These are phyloP conservation scores for Monosporascus sp. DNA, from an alignment of 2,329 filamentous ascomycete species.

Conservation along the genomic window DNA sequence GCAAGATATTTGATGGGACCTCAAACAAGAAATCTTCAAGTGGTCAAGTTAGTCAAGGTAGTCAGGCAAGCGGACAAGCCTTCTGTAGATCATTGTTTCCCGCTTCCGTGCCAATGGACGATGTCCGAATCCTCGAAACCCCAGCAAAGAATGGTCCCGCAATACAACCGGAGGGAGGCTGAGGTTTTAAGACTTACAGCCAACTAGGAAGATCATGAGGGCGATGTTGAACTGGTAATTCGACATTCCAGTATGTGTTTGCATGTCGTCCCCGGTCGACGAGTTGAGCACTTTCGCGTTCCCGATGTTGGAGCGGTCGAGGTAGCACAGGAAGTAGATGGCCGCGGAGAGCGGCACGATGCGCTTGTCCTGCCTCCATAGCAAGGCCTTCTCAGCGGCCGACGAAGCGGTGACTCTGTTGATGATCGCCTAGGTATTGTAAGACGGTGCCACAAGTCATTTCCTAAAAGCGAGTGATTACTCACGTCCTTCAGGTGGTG, in stretches of 20 bases:
- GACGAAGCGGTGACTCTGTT: conserved; percentile 6
- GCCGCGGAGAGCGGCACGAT: conserved; percentile 48
- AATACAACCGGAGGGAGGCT: no score
- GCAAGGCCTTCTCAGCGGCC: conserved; percentile 15
- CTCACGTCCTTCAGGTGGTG: neutral
- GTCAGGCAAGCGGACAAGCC: neutral
- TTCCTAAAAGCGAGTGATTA: no score
- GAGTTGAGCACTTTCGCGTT: conserved; percentile 35
- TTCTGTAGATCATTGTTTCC: no score
- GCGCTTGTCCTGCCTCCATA: conserved; percentile 43
- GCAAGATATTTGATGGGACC: conserved; percentile 60
- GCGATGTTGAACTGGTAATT: conserved; percentile 29
- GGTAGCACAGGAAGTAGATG: conserved; percentile 51
- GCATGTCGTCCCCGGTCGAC: conserved; percentile 28
- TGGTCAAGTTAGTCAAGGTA: neutral
- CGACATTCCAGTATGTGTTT: conserved; percentile 25
- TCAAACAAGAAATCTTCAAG: conserved; percentile 43
- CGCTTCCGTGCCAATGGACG: no score
- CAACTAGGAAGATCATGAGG: conserved; percentile 31
- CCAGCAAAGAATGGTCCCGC: no score
- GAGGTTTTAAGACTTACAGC: conserved; percentile 5
- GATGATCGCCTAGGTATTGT: conserved; percentile 2
- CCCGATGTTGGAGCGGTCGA: conserved; percentile 51
- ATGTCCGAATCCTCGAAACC: no score
- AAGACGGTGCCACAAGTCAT: neutral